Evolutionary conservation across 2,329 filamentous ascomycete species (phyloP).

Genomic region (Didymella pinodella): DNA sequence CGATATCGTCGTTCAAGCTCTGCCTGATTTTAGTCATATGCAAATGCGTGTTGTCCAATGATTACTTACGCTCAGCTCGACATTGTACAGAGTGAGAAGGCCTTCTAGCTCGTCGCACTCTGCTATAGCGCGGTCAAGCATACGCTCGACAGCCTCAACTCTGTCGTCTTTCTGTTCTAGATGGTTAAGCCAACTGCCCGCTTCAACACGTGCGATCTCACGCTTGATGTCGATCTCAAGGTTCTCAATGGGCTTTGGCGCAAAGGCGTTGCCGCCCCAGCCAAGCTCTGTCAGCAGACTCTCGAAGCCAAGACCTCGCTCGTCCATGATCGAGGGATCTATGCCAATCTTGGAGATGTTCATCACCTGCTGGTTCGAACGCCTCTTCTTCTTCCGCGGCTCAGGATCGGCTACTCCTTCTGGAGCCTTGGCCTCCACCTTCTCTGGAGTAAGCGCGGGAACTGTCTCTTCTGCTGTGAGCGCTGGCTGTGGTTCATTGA

Average conservation of each 20-base stretch:
- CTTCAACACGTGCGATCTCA: slow-evolving; percentile 88
- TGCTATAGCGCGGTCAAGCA: slow-evolving; percentile 87
- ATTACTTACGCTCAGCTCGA: slow-evolving; percentile 81
- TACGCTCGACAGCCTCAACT: slow-evolving; percentile 82
- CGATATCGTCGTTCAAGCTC: slow-evolving; percentile 94
- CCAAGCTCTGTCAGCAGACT: slow-evolving; percentile 85
- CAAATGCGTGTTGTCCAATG: too few species aligned
- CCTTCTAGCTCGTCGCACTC: slow-evolving; percentile 98
- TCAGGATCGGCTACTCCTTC: slow-evolving; percentile 49
- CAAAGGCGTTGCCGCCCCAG: slow-evolving; percentile 81
- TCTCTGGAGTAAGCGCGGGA: slow-evolving; percentile 52
- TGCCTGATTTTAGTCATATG: slow-evolving; percentile 52
- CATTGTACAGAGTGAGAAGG: slow-evolving; percentile 89
- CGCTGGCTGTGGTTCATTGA: slow-evolving; percentile 25
- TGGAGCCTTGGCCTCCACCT: slow-evolving; percentile 21
- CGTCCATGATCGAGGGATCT: slow-evolving; percentile 77
- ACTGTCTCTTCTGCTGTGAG: slow-evolving; percentile 30
- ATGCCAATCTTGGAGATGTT: slow-evolving; percentile 81
- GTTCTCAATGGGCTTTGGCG: slow-evolving; percentile 77
- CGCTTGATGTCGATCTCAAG: slow-evolving; percentile 84
- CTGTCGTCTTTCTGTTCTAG: slow-evolving; percentile 87
- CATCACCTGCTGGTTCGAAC: slow-evolving; percentile 77
- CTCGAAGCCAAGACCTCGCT: slow-evolving; percentile 80
- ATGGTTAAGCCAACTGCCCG: slow-evolving; percentile 88
- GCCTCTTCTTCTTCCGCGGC: slow-evolving; percentile 66